Percentiles rank a stretch among this genome's conserved stretches.
Conservation (phyloP, 169 alveolate genomes). For the Babesia bovis region DNA sequence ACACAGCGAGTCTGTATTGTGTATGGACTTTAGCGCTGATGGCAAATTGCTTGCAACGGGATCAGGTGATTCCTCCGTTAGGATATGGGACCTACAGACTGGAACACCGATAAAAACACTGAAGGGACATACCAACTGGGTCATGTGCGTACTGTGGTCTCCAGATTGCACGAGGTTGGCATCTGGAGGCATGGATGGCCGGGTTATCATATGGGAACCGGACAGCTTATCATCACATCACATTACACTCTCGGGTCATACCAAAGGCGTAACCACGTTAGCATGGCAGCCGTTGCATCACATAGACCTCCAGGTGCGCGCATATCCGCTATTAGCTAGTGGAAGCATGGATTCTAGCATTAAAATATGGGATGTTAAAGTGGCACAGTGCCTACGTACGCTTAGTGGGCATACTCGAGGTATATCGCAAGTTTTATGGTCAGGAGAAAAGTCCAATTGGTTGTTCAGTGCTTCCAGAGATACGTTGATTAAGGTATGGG, state of each 20-base stretch:
- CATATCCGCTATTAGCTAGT: constrained; percentile 59
- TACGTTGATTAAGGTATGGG: constrained; percentile 92
- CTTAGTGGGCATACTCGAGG: constrained; percentile 90
- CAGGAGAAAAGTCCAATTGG: constrained; percentile 81
- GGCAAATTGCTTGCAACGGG: constrained; percentile 90
- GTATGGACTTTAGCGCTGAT: constrained; percentile 89
- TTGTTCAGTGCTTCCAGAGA: constrained; percentile 93
- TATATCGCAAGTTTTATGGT: constrained; percentile 93
- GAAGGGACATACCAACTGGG: constrained; percentile 93
- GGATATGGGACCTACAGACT: constrained; percentile 93
- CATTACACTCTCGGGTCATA: constrained; percentile 56
- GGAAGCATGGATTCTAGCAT: constrained; percentile 88
- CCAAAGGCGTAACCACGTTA: constrained; percentile 81
- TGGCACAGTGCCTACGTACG: constrained; percentile 76
- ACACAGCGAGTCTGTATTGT: constrained; percentile 87
- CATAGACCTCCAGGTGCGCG: constrained; percentile 33
- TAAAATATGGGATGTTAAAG: constrained; percentile 89
- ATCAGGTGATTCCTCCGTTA: constrained; percentile 90
- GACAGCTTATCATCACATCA: constrained; percentile 25
- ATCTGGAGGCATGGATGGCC: constrained; percentile 88
- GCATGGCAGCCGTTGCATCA: constrained; percentile 91
- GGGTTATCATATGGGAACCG: constrained; percentile 60
- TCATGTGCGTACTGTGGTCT: constrained; percentile 87
- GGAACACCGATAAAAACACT: constrained; percentile 88
- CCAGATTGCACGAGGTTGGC: constrained; percentile 91